A percentile compares a stretch with the other conserved stretches of the same genome.
phyloP scores from a whole-genome alignment of 1,139 yeast species.

The Casaregolazyma suthepensis region DNA sequence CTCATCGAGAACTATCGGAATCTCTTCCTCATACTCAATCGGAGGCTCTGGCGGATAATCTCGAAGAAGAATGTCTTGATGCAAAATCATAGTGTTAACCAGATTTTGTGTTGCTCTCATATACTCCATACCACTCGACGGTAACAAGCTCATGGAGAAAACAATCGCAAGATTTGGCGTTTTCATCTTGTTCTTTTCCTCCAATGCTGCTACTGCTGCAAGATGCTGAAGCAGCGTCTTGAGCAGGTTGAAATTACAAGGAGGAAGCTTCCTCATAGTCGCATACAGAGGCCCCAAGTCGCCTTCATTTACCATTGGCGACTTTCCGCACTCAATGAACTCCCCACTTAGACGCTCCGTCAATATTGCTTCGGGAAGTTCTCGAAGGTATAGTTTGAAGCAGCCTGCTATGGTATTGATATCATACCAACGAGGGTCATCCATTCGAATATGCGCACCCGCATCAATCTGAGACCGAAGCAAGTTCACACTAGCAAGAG shows the following conservation, averaged over 20 bases:
- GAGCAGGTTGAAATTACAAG: slow-evolving; percentile 60
- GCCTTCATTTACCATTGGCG: slow-evolving; percentile 11
- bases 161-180: slow-evolving; percentile 78
- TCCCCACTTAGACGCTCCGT: slow-evolving; percentile 53
- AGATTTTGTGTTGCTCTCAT: slow-evolving; percentile 36
- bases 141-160: slow-evolving; percentile 53
- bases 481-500: slow-evolving; percentile 68
- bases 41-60: slow-evolving; percentile 9
- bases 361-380: slow-evolving; percentile 80
- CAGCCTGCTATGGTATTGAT: slow-evolving; percentile 87
- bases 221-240: slow-evolving; percentile 65
- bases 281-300: slow-evolving; percentile 8
- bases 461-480: slow-evolving; percentile 70
- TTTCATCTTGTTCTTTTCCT: slow-evolving; percentile 69
- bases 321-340: slow-evolving; percentile 35
- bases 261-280: slow-evolving; percentile 49
- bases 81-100: slow-evolving; percentile 32
- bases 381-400: slow-evolving; percentile 78
- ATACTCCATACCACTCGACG: slow-evolving; percentile 25
- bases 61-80: slow-evolving; percentile 28
- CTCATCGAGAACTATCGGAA: background rate
- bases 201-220: slow-evolving; percentile 49
- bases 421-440: slow-evolving; percentile 67
- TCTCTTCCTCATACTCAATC: slow-evolving; percentile 1
- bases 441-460: slow-evolving; percentile 59